These are phyloP conservation scores for Boletus reticuloceps DNA, from an alignment of 768 basidiomycete genomes.

Conservation along the genomic window DNA sequence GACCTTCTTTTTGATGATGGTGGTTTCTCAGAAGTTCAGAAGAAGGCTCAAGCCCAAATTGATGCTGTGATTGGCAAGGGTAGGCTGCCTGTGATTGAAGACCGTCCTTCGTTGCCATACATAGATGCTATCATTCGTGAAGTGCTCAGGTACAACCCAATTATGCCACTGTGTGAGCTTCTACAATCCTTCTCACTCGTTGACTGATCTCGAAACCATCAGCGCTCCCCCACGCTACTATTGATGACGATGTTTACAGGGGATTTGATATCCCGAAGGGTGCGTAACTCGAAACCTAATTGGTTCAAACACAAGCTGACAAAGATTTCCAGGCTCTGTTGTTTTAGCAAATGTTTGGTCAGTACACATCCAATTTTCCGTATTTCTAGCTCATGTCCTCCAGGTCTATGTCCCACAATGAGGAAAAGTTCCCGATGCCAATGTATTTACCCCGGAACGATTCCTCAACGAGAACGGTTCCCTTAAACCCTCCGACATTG, in stretches of 20 bases:
- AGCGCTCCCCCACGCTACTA: too few species aligned
- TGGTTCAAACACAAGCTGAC: too few species aligned
- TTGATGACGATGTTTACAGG: too few species aligned
- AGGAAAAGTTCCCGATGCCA: background rate
- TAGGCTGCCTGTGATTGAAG: background rate
- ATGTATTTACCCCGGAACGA: background rate
- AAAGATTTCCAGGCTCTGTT: background rate
- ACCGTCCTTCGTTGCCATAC: background rate
- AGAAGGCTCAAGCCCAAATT: too few species aligned
- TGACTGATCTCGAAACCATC: too few species aligned
- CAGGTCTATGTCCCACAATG: background rate
- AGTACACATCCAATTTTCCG: background rate
- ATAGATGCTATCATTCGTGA: background rate
- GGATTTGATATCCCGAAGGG: too few species aligned
- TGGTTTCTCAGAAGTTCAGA: background rate
- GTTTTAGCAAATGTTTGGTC: background rate
- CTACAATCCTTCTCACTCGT: too few species aligned
- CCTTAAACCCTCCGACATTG: too few species aligned
- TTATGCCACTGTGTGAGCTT: background rate
- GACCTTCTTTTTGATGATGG: background rate
- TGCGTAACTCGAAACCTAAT: too few species aligned
- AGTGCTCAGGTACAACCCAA: background rate
- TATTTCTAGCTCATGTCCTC: background rate
- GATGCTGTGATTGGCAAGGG: background rate
- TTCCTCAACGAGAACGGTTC: too few species aligned